phyloP scores from a whole-genome alignment of 2,329 filamentous ascomycete species.

The Diaporthe destruens region DNA sequence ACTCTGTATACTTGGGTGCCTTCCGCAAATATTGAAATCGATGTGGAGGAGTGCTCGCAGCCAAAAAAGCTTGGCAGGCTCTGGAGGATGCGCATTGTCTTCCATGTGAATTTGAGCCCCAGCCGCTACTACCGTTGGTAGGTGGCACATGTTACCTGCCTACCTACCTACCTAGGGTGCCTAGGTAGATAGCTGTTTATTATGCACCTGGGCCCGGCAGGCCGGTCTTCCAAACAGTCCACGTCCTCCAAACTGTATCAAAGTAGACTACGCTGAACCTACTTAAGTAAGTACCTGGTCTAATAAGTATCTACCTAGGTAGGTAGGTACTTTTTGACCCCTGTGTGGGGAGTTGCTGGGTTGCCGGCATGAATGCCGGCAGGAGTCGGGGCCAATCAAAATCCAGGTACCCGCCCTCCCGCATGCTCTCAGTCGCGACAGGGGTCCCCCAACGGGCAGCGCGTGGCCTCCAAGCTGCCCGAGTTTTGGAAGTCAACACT shows the following conservation, averaged over 20 bases:
- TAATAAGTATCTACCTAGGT: too few species aligned
- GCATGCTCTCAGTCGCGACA: conserved; percentile 40
- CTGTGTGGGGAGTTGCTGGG: neutral
- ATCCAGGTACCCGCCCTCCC: conserved; percentile 18
- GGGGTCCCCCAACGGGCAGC: conserved; percentile 41
- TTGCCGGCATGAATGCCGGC: conserved; percentile 13
- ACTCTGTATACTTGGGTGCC: too few species aligned
- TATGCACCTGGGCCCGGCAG: neutral
- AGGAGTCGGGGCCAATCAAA: conserved; percentile 27
- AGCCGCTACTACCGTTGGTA: conserved; percentile 5
- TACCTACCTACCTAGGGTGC: too few species aligned
- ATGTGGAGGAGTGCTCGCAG: neutral
- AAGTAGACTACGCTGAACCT: neutral
- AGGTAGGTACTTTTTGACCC: too few species aligned
- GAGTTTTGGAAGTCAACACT: conserved; percentile 40
- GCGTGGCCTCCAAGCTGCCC: conserved; percentile 33
- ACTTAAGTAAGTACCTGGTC: too few species aligned
- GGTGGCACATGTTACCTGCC: neutral
- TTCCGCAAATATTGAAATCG: neutral
- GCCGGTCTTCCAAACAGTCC: conserved; percentile 7
- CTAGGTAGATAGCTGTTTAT: too few species aligned
- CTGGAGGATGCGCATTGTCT: neutral
- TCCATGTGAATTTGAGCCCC: conserved; percentile 24
- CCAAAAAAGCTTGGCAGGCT: conserved; percentile 10
- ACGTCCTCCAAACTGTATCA: neutral